Evolutionary conservation across 1,284 basidiomycete species (phyloP).

Genomic region (Phellopilus nigrolimitatus): DNA sequence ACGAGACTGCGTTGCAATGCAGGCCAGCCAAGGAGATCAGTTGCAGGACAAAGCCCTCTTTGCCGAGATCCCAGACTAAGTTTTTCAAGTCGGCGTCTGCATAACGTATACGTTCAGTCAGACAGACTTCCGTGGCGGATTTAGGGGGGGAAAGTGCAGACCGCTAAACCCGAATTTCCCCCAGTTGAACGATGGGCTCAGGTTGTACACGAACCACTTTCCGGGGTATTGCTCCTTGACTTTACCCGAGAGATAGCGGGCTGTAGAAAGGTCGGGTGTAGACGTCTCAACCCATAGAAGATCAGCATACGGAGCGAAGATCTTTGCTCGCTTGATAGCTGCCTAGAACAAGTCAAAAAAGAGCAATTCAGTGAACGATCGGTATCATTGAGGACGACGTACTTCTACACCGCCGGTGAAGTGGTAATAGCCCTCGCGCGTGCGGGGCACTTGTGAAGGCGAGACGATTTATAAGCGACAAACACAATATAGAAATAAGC

Average conservation of each 20-base stretch:
- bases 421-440: constrained; percentile 90
- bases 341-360: constrained; percentile 35
- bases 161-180: constrained; percentile 75
- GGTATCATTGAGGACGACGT: constrained; percentile 6
- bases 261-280: constrained; percentile 76
- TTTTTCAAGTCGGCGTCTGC: constrained; percentile 71
- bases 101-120: not conserved
- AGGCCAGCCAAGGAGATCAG: constrained; percentile 85
- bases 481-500: not conserved
- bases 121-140: not conserved
- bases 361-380: constrained; percentile 4
- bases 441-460: constrained; percentile 62
- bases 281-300: constrained; percentile 91
- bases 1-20: constrained; percentile 79
- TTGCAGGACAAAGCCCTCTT: constrained; percentile 86
- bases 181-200: constrained; percentile 96
- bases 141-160: constrained; percentile 25
- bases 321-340: constrained; percentile 78
- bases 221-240: constrained; percentile 71
- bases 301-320: constrained; percentile 81
- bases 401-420: constrained; percentile 79
- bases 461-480: constrained; percentile 3
- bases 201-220: constrained; percentile 93
- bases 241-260: constrained; percentile 71
- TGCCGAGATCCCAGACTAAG: constrained; percentile 89